Percentiles rank a stretch among this genome's conserved stretches.
Conservation (phyloP, 352 stramenopile genomes). For the Phytophthora fragariae region DNA sequence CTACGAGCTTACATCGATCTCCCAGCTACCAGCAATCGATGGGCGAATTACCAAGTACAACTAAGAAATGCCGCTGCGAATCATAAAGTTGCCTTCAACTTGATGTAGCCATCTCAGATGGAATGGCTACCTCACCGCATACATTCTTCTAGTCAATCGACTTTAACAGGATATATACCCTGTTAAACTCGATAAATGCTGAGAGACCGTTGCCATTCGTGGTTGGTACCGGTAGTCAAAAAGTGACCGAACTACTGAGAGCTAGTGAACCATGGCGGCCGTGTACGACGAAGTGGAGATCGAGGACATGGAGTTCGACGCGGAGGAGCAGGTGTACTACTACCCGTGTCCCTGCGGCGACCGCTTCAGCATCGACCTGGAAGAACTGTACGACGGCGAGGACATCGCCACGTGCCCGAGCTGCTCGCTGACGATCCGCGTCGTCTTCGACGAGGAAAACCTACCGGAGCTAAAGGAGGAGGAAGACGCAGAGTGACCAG, state of each 20-base stretch:
- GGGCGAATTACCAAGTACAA: conserved; percentile 26
- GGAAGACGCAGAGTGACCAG: conserved; percentile 19
- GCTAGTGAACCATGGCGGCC: conserved; percentile 58
- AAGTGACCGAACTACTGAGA: neutral
- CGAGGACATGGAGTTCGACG: conserved; percentile 98
- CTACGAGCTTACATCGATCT: neutral
- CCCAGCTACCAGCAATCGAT: conserved; percentile 7
- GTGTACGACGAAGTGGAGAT: conserved; percentile 99
- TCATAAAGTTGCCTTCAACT: conserved; percentile 18
- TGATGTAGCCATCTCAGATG: conserved; percentile 17
- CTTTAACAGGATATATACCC: conserved; percentile 27
- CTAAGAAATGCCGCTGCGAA: conserved; percentile 11
- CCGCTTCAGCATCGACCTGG: conserved; percentile 88
- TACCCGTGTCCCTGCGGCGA: conserved; percentile 99
- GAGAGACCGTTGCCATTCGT: conserved; percentile 19
- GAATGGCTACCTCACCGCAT: conserved; percentile 14
- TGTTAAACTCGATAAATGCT: neutral
- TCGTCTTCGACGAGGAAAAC: conserved; percentile 95
- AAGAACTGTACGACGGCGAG: conserved; percentile 94
- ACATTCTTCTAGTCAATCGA: conserved; percentile 14
- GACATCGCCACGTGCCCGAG: conserved; percentile 97
- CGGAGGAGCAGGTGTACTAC: conserved; percentile 94
- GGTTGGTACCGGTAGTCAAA: conserved; percentile 3
- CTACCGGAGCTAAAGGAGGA: conserved; percentile 79
- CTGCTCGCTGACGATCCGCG: conserved; percentile 96